Evolutionary conservation across 2,329 filamentous ascomycete genomes (phyloP), one percentile per base, ranked within the genome.

Genomic region (Rhinocladiella similis): DNA sequence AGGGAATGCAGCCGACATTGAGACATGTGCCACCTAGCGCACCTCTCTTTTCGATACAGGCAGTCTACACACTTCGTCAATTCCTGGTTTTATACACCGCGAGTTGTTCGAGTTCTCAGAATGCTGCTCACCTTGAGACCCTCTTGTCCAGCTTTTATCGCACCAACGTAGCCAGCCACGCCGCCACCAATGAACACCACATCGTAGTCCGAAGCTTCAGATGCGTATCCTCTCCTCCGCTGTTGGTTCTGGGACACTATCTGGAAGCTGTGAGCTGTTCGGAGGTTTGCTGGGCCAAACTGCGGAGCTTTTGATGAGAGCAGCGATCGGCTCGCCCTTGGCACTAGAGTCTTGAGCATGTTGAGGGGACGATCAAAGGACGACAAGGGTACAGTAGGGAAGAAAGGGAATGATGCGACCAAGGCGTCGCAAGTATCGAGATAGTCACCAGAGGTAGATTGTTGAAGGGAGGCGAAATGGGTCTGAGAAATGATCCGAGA

Each of bases 1-100:
- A 99, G 66, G 94, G 94, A 73, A 99, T 99, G 80, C 94, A 99
- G 79, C 94, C 94, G 71, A 99, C 94, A 75, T 99, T 99, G 70
- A 99, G 81, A 82, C 94, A 99, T 70, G 94, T 99, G 73, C 94
- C 94, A 70, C 94, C 94, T 68, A 99, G 87, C 59, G 85, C 83
- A 67, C 94, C 94, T 73, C 94, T 91, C 84, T 99, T 99, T 80
- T 99, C 94, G 79, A 99, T 95, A 79, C 94, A 99, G 60, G 91
- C 84, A 63, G 96, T 93, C 91, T 96, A 65, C 57, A 49, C 57
- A 53, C 38, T 36, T 47, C 43, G 38, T 41, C 14, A 41, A 16
- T 19, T 16, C 3, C 38, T 41, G 38, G 6, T 13, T 19, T n/a
- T n/a, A n/a, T 18, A 12, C 16, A 19, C 16, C 4, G 6, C 29